Evolutionary conservation across 106 monocot species (phyloP).

Genomic region (Dioscorea alata): DNA sequence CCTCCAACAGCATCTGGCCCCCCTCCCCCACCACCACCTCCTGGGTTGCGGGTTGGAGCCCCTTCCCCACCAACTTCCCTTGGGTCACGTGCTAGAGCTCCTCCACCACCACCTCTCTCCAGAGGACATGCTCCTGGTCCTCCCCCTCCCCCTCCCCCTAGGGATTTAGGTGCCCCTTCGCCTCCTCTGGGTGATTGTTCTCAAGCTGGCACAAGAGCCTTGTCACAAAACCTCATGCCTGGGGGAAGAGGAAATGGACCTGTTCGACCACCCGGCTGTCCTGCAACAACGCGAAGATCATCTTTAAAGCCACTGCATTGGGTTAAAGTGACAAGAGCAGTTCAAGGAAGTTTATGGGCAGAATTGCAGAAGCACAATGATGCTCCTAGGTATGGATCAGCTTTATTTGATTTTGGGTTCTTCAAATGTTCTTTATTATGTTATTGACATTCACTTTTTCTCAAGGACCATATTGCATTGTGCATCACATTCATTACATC

Average conservation of each 20-base stretch:
- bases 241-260: slow-evolving; percentile 54
- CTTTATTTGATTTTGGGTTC: neutral
- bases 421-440: too few species aligned
- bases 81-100: neutral
- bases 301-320: slow-evolving; percentile 91
- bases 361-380: slow-evolving; percentile 82
- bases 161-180: slow-evolving; percentile 44
- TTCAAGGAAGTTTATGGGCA: slow-evolving; percentile 98
- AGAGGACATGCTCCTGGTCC: slow-evolving; percentile 3
- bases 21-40: slow-evolving; percentile 39
- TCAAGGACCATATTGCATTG: too few species aligned
- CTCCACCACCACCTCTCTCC: slow-evolving; percentile 24
- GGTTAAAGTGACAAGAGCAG: slow-evolving; percentile 95
- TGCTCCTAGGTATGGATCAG: slow-evolving; percentile 43
- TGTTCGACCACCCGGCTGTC: slow-evolving; percentile 21
- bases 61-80: slow-evolving; percentile 1
- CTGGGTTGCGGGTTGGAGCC: slow-evolving; percentile 2
- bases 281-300: slow-evolving; percentile 41
- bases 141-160: neutral
- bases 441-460: too few species aligned
- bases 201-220: slow-evolving; percentile 13
- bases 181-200: slow-evolving; percentile 23
- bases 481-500: too few species aligned
- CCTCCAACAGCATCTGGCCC: slow-evolving; percentile 8
- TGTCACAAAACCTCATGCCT: slow-evolving; percentile 17